Evolutionary conservation across 1,284 basidiomycete genomes (phyloP), one percentile per base, ranked within the genome.

Genomic region (Coniophora puteana): DNA sequence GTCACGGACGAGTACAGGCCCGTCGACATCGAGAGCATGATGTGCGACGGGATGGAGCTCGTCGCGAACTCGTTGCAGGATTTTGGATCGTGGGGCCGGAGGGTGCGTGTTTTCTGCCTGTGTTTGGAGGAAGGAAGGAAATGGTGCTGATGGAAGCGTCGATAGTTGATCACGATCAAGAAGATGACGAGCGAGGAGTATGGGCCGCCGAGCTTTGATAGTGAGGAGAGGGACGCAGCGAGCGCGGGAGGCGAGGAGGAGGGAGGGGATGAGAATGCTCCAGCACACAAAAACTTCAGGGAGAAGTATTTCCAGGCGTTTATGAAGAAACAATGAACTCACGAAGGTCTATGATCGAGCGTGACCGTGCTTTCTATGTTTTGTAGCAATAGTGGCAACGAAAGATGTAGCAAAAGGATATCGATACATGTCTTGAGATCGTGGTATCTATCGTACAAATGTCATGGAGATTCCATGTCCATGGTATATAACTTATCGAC

Each of bases 51-150:
- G 1, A 93, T 99, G 85, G 82, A 83, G 53, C 66, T 93, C 12
- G 74, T 93, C 22, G 84, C 88, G 1, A 96, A 97, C 58, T 93
- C 89, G 31, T 66, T 93, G 51, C 95, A 99, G 63, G 85, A 91
- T 58, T 99, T 97, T 60, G 94, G 93, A 11, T 87, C 85, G 27
- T 99, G 95, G 95, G 93, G 93, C 3, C 73, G 95, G 46, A 68
- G 93, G 58, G 92, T 93, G 56, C 63, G 88, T 72, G 17, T 31
- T 32, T 18, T 20, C 24, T 36, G 27, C 23, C 7, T 36, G 26
- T 39, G 22, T 26, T 25, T 3, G 8, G 22, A 27, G 27, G 17
- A 16, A 8, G 26, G 17, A 16, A 8, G 26, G 30, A 30, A 16
- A 21, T 26, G 13, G 10, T 40, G 23, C 45, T 50, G 27, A 51